Base-by-base conservation (phyloP, 2,329 filamentous ascomycete genomes). In the Alternaria infectoria region DNA sequence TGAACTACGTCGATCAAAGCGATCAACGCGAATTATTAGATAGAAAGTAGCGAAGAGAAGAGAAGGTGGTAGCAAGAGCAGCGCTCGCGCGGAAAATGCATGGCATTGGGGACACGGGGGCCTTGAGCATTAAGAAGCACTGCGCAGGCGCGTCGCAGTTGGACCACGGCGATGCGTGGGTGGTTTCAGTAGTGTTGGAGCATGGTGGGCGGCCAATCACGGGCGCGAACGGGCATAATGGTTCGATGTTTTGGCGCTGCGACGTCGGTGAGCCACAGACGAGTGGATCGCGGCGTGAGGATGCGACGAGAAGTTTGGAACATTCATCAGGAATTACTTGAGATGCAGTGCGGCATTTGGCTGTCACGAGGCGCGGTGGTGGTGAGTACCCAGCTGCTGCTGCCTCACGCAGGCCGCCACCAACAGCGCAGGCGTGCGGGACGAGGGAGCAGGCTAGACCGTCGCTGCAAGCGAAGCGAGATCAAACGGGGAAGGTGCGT, bases 141-240 rank as follows among this genome's bases (percentile, higher is more conserved):
- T 68, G 63, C 65, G 68, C 56, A 69, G 69, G 71, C 70, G 71
- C 72, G 77, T 79, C 70, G 72, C 77, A 78, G 71, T 65, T 68
- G 69, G 67, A 63, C 43, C 60, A 62, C 43, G 69, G 59, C 74
- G 75, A 74, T 65, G 75, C 77, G 69, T 68, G 63, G 21, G 59
- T 64, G 68, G 77, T 79, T 77, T 79, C 77, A 78, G 70, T 61
- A 69, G 72, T 70, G 75, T 79, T 69, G 65, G 72, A 77, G 71
- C 61, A 65, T 67, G 65, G 59, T 40, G 59, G 66, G 57, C 45
- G 65, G 60, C 77, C 67, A 78, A 79, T 78, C 74, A 79, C 65
- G 19, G 61, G 32, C 40, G 59, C 23, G 54, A 46, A 40, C 55
- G n/a, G 61, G 36, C 58, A 55, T 56, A 46, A 67, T 74, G 67